Base-by-base conservation (phyloP, 768 basidiomycete species). In the Mycena indigotica region DNA sequence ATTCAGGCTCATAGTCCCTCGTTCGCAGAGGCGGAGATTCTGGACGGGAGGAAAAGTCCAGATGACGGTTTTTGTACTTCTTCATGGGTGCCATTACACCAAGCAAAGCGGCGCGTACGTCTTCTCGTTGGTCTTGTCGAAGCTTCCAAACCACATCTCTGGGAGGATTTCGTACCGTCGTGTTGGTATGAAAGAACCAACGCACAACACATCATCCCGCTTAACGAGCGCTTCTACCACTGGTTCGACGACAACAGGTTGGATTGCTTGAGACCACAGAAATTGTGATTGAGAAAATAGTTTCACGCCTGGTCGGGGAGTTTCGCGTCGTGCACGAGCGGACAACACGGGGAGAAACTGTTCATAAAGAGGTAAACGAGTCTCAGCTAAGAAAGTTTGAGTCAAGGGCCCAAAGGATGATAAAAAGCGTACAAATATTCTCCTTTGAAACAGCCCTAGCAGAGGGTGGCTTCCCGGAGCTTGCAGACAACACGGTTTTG, bases 321-420 rank as follows among this genome's bases (percentile, higher is more conserved):
- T 84, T 63, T 78, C 73, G n/a, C 70, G 75, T 32, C 69, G 71
- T 3, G 85, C 78, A 16, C 73, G 72, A 32, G 73, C 71, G 41
- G 84, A 80, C 21, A 84, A 61, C 13, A 82, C 63, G 12, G 82
- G 78, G 10, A 76, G 72, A 57, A 81, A 66, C 4, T 74, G 78
- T 53, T 76, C 73, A 50, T 66, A 68, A 2, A 65, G 49, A 3
- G 65, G 61, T 21, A 62, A 61, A 29, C 67, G n/a, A 17, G 49
- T 61, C 45, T 64, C 48, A 39, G 70, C 77, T 78, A 39, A 48
- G 17, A 15, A 24, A 28, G 15, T 26, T 13, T n/a, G n/a, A n/a
- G n/a, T n/a, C n/a, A n/a, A n/a, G n/a, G n/a, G n/a, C n/a, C n/a
- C n/a, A n/a, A n/a, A n/a, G n/a, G n/a, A n/a, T n/a, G n/a, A n/a